These are phyloP conservation scores for Penicillium concentricum DNA, from an alignment of 2,329 filamentous ascomycete genomes.

Conservation along the genomic window DNA sequence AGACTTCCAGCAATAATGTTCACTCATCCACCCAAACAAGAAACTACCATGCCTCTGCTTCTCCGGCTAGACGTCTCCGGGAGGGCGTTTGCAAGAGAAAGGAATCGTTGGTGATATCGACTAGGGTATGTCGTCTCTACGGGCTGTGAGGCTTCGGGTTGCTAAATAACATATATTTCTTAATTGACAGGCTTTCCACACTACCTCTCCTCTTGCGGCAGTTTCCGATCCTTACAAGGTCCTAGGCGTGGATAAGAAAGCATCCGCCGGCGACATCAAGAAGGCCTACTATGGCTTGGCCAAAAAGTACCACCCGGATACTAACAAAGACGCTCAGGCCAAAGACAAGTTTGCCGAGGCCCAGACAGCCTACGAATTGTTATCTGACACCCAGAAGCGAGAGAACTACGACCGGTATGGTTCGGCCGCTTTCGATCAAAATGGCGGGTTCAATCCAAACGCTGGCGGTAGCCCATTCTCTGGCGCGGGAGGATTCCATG, in stretches of 20 bases:
- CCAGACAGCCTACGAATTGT: slow-evolving; percentile 87
- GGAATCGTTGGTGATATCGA: slow-evolving; percentile 20
- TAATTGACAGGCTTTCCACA: slow-evolving; percentile 42
- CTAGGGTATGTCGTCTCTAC: slow-evolving; percentile 32
- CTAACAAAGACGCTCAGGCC: slow-evolving; percentile 89
- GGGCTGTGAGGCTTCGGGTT: background rate
- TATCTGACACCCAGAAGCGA: slow-evolving; percentile 90
- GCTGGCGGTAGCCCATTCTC: slow-evolving; percentile 57
- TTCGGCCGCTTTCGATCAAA: slow-evolving; percentile 68
- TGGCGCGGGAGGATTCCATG: slow-evolving; percentile 60
- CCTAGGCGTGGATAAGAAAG: slow-evolving; percentile 78
- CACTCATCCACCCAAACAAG: slow-evolving; percentile 37
- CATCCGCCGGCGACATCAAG: slow-evolving; percentile 87
- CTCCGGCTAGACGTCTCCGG: slow-evolving; percentile 28
- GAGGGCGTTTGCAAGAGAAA: slow-evolving; percentile 28
- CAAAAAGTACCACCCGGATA: slow-evolving; percentile 97
- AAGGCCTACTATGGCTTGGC: slow-evolving; percentile 97
- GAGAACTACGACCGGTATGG: slow-evolving; percentile 91
- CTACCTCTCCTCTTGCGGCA: slow-evolving; percentile 58
- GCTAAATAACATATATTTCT: background rate
- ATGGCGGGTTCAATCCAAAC: slow-evolving; percentile 74
- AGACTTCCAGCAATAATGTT: slow-evolving; percentile 29
- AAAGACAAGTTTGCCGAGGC: slow-evolving; percentile 95
- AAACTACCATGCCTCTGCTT: slow-evolving; percentile 34
- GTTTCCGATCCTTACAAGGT: slow-evolving; percentile 83